Evolutionary conservation across 352 stramenopile species (phyloP).

Genomic region (Halophytophthora batemanensis): DNA sequence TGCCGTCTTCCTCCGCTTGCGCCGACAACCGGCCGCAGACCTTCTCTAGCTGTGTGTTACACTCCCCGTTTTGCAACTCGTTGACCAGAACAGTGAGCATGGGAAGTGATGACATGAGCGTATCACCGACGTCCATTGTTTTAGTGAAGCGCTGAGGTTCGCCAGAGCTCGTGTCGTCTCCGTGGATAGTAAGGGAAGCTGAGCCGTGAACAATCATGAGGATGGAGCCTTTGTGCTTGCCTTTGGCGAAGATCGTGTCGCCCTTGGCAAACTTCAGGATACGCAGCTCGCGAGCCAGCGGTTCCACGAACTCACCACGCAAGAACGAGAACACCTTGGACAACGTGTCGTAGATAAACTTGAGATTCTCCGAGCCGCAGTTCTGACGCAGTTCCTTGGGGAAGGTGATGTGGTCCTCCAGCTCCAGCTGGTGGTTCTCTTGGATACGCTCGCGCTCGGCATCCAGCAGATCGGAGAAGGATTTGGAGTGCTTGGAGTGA

Average conservation of each 20-base stretch:
- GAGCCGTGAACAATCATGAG: constrained; percentile 64
- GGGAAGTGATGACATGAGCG: constrained; percentile 63
- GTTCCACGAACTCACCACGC: constrained; percentile 59
- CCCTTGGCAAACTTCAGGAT: constrained; percentile 48
- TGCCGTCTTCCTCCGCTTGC: constrained; percentile 37
- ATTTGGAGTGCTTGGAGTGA: constrained; percentile 58
- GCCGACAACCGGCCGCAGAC: constrained; percentile 60
- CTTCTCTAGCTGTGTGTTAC: constrained; percentile 30
- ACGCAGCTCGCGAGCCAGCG: constrained; percentile 53
- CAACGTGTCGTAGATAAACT: constrained; percentile 76
- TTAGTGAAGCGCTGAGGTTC: constrained; percentile 60
- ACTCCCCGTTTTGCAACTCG: constrained; percentile 28
- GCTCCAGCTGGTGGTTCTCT: constrained; percentile 57
- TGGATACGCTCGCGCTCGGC: constrained; percentile 59
- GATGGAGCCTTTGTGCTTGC: constrained; percentile 71
- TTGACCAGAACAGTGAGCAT: constrained; percentile 58
- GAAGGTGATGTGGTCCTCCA: constrained; percentile 67
- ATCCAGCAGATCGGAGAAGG: constrained; percentile 64
- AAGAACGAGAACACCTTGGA: constrained; percentile 83
- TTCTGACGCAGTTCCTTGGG: constrained; percentile 52
- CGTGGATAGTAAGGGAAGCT: constrained; percentile 58
- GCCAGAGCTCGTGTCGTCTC: constrained; percentile 20
- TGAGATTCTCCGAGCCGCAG: constrained; percentile 69
- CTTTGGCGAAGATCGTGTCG: constrained; percentile 54
- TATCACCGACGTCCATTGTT: constrained; percentile 54